Base-by-base conservation (phyloP, 306 rosid species). In the Astragalus glycyphyllos region DNA sequence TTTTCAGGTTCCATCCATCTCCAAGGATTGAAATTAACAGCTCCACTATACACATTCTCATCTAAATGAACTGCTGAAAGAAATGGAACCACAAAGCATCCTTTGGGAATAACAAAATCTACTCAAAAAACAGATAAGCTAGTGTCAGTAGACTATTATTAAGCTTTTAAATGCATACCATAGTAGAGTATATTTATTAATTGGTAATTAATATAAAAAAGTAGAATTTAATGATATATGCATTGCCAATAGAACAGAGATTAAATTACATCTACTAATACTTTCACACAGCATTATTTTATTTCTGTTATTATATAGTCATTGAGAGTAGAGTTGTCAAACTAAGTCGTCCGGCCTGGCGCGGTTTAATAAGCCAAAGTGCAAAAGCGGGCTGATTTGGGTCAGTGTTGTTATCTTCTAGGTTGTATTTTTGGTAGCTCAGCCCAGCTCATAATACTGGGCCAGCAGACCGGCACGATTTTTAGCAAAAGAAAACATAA, bases 51-150 rank as follows among this genome's bases (percentile, higher is more conserved):
- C 68, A 90, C 85, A 49, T 81, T 85, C 72, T 93, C 96, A 59
- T 93, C 92, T 84, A 93, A 83, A 84, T 93, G 98, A 44, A 93
- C 96, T 8, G 98, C 97, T 23, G 94, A 90, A 29, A 93, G 96
- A 89, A 93, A 93, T 64, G 98, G 98, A 61, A 93, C 98, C 26
- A 93, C 96, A 75, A 88, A 88, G 84, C 90, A 84, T 64, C 98
- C 98, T 73, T 90, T 90, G 14, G 96, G 96, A 68, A 93, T 84
- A 11, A 88, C 74, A 77, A 79, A 93, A 76, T 93, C 98, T 93
- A 38, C 47, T 38, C 68, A 48, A 56, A 60, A 60, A 72, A 1
- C 57, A 84, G 5, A 47, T n/a, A 57, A 71, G 10, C 8, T 41
- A 38, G 20, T 29, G 13, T 79, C 58, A 71, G 45, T 44, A 23